Percentiles rank a stretch among this genome's conserved stretches.
Evolutionary conservation across 2,329 filamentous ascomycete genomes (phyloP).

Genomic region (Teratosphaeria zuluensis): DNA sequence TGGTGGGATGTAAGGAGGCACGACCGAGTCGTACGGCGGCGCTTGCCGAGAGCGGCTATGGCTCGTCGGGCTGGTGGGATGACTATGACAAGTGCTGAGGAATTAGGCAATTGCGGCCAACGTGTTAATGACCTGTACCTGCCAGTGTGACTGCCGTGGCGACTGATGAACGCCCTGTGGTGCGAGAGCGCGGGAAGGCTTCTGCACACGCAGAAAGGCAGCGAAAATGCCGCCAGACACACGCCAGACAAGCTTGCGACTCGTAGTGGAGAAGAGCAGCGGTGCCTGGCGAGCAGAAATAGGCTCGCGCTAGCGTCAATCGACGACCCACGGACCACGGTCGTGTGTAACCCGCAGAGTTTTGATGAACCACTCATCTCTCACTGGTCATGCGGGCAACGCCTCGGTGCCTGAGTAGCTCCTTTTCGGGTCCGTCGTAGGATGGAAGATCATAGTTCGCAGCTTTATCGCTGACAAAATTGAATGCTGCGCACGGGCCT

Average conservation of each 20-base stretch:
- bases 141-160: not conserved
- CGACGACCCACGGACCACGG: not conserved
- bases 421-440: not conserved
- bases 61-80: not conserved
- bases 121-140: not conserved
- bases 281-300: not conserved
- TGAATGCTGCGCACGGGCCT: not conserved
- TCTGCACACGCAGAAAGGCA: not conserved
- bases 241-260: not conserved
- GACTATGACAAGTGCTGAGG: not conserved
- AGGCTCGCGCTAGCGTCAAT: not conserved
- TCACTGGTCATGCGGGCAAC: not conserved
- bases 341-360: not conserved
- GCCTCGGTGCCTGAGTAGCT: not conserved
- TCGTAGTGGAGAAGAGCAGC: not conserved
- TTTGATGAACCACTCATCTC: not conserved
- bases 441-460: not conserved
- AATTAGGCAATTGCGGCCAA: not conserved
- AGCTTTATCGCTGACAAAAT: not conserved
- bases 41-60: not conserved
- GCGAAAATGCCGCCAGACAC: not conserved
- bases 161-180: not conserved
- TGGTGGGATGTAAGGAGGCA: not conserved
- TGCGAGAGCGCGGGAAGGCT: not conserved
- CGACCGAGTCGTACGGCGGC: not conserved